Evolutionary conservation across 2,329 filamentous ascomycete genomes (phyloP), one percentile per base, ranked within the genome.

Genomic region (Sporothrix pseudoabietina): DNA sequence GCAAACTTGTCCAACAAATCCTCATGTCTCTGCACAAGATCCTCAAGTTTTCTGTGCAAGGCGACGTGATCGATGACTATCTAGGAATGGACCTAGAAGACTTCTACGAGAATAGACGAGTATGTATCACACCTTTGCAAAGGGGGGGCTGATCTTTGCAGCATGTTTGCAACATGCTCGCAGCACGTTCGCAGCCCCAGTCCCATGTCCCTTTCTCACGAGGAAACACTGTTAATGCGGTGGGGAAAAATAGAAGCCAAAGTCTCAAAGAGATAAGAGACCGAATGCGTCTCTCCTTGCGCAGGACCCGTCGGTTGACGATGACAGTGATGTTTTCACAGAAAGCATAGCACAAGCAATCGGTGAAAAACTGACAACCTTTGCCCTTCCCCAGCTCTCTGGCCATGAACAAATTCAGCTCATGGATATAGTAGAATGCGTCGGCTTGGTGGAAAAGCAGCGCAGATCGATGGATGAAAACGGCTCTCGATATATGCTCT

Each of bases 381-480:
- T 94, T 73, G 87, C 90, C n/a, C 83, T 98, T 41, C 90, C 92
- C 0, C 91, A 96, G 76, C 85, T 98, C 0, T 94, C 94, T 0
- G 91, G 91, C 41, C 91, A 93, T 73, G 93, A 97, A 78, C 94
- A 97, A 78, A 95, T 97, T 72, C 92, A 93, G 77, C 84, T 97
- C 1, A 91, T 92, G 19, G 91, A 96, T 78, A 94, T 94, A 66
- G 87, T 96, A 49, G 93, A 97, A 81, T 97, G 94, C 75, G 89
- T 92, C 61, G 92, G 92, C 4, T 88, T 92, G 54, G 93, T 97
- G 0, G 94, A 97, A 80, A 92, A 92, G 78, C 93, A 98, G 78
- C 89, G 94, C 22, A 89, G 93, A 6, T 97, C 94, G 2, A 92
- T 98, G 83, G 94, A 98, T 78, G 92, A 93, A 78, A 97, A 97